These are phyloP conservation scores for Pyrenochaeta sp. DNA, from an alignment of 2,329 filamentous ascomycete genomes.

Conservation along the genomic window DNA sequence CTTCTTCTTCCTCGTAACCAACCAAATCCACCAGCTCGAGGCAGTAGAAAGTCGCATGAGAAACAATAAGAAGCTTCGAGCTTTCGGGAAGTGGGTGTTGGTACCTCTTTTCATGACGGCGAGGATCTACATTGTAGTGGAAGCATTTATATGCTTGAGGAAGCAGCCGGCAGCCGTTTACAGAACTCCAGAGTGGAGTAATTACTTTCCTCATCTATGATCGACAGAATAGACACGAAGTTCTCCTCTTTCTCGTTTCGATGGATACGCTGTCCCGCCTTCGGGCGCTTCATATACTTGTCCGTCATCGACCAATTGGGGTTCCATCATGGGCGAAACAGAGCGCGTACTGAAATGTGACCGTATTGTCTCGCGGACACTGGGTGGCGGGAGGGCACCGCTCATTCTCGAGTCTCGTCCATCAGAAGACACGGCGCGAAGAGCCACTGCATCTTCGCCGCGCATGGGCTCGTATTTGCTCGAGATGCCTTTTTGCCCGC, in stretches of 20 bases:
- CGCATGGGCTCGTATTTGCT: conserved; percentile 20
- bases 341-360: conserved; percentile 6
- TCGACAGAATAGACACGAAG: not conserved
- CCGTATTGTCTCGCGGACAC: conserved; percentile 6
- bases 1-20: conserved; percentile 30
- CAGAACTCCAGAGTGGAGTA: conserved; percentile 33
- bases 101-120: conserved; percentile 29
- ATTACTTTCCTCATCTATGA: conserved; percentile 39
- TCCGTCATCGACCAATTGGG: conserved; percentile 14
- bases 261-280: conserved; percentile 16
- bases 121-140: conserved; percentile 33
- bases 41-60: conserved; percentile 24
- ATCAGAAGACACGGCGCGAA: conserved; percentile 9
- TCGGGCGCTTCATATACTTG: conserved; percentile 29
- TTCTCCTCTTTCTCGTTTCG: conserved; percentile 9
- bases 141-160: conserved; percentile 35
- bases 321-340: conserved; percentile 2
- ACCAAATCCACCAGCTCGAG: conserved; percentile 19
- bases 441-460: conserved; percentile 14
- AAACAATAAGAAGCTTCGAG: conserved; percentile 14
- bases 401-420: conserved; percentile 5
- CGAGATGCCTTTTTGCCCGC: conserved; percentile 16
- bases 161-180: conserved; percentile 27
- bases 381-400: conserved; percentile 3
- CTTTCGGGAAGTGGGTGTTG: conserved; percentile 10